Percentiles rank a stretch among this genome's conserved stretches.
phyloP scores from a whole-genome alignment of 1,284 basidiomycete genomes.

The Pseudozyma sp. region DNA sequence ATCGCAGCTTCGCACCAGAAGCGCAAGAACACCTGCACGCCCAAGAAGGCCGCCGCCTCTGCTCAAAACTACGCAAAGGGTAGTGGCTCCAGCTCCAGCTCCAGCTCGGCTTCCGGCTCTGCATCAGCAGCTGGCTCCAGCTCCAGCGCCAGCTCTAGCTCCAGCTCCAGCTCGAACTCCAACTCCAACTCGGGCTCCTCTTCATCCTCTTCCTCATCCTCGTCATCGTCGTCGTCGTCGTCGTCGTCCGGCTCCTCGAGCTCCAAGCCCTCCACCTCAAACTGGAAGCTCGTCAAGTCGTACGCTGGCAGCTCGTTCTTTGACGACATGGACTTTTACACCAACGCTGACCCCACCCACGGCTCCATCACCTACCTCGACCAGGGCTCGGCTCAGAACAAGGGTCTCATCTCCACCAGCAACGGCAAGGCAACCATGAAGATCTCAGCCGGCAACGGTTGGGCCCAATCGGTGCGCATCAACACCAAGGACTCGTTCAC shows the following conservation, averaged over 20 bases:
- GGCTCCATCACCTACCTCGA: constrained; percentile 53
- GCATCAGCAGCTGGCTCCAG: background rate
- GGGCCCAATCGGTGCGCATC: constrained; percentile 52
- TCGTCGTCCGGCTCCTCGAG: constrained; percentile 23
- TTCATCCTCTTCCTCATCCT: constrained; percentile 21
- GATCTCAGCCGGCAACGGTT: constrained; percentile 38
- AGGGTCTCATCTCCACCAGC: constrained; percentile 41
- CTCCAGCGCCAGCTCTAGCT: constrained; percentile 21
- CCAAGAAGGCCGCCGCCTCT: constrained; percentile 25
- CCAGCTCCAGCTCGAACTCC: constrained; percentile 13
- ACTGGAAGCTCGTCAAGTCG: constrained; percentile 49
- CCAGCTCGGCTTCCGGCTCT: background rate
- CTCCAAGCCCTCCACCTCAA: constrained; percentile 20
- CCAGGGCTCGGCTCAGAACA: constrained; percentile 20
- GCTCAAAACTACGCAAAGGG: constrained; percentile 26
- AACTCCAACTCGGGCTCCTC: constrained; percentile 19
- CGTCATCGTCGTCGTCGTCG: constrained; percentile 20
- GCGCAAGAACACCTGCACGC: constrained; percentile 36
- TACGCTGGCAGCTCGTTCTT: constrained; percentile 51
- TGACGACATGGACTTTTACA: constrained; percentile 56
- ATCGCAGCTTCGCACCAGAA: constrained; percentile 33
- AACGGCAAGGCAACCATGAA: constrained; percentile 48
- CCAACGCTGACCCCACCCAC: constrained; percentile 50
- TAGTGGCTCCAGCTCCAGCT: constrained; percentile 10
- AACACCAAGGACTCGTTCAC: constrained; percentile 54